Base-by-base conservation (phyloP, 2,329 filamentous ascomycete genomes). In the Boeremia lycopersici region DNA sequence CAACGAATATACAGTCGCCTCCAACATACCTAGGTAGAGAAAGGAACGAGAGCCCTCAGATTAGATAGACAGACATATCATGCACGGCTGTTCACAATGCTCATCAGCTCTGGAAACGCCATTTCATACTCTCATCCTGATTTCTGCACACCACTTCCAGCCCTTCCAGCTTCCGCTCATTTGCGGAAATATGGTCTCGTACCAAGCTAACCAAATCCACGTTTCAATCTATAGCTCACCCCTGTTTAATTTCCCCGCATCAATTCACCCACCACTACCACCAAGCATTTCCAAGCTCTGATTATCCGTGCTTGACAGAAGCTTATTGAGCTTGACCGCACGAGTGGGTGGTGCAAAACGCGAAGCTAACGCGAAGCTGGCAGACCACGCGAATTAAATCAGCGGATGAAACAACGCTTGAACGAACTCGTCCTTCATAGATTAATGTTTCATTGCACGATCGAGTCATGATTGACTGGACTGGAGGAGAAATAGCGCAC, bases 401-500 rank as follows among this genome's bases (percentile, higher is more conserved):
- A 12, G 25, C 6, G 11, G 39, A 29, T 41, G 23, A 41, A 41
- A 41, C 39, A 41, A 15, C 39, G 25, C 39, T 41, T 41, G 13
- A 25, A 41, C 39, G 15, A 41, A 29, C 28, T 45, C 23, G 42
- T 41, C 39, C 26, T 29, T 41, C 11, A 17, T 41, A 41, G 12
- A 41, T 29, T 29, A 12, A 29, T 23, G 9, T 30, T 15, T 41
- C 39, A 41, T 41, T 41, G 25, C 23, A 41, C 39, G 39, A 29
- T 29, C n/a, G 9, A n/a, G 4, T 41, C 23, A 17, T 4, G 23
- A 29, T 29, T 15, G 17, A 41, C 39, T 41, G 39, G 39, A 41
- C 39, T 41, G 39, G 39, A 41, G 39, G 39, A 41, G 25, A 29
- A 41, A 41, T 41, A n/a, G 23, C 39, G 39, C 39, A 29, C 23